A percentile compares a stretch with the other conserved stretches of the same genome.
phyloP scores from a whole-genome alignment of 768 basidiomycete species.

The Pisolithus marmoratus region DNA sequence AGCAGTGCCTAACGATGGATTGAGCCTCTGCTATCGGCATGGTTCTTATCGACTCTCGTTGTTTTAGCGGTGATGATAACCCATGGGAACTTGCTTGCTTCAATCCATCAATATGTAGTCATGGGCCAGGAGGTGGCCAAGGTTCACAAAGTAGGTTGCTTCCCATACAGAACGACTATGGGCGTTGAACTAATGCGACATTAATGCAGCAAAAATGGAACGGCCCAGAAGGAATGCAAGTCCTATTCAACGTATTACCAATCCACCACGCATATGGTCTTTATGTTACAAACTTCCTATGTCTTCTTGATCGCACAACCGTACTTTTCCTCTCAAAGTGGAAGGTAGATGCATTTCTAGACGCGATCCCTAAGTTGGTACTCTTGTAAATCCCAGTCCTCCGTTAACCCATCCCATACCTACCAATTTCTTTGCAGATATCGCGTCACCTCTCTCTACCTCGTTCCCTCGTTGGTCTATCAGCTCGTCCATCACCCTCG shows the following conservation, averaged over 20 bases:
- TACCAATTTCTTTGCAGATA: conserved; percentile 36
- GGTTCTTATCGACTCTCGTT: neutral
- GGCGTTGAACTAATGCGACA: neutral
- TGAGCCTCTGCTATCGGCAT: neutral
- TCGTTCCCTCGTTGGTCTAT: conserved; percentile 62
- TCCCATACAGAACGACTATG: neutral
- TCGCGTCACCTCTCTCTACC: conserved; percentile 39
- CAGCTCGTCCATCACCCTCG: conserved; percentile 55
- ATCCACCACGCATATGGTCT: conserved; percentile 65
- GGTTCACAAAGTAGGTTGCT: conserved; percentile 34
- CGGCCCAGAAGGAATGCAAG: conserved; percentile 41
- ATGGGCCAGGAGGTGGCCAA: conserved; percentile 25
- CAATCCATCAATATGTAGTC: conserved; percentile 35
- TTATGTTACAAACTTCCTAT: conserved; percentile 45
- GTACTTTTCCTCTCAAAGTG: conserved; percentile 55
- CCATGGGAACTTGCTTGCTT: conserved; percentile 54
- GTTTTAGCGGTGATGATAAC: conserved; percentile 64
- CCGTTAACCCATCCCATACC: neutral
- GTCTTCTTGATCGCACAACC: conserved; percentile 41
- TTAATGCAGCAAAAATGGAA: conserved; percentile 34
- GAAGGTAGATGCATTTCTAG: conserved; percentile 47
- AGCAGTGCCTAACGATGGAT: neutral
- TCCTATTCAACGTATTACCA: conserved; percentile 55
- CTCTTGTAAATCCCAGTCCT: neutral
- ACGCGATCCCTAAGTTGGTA: conserved; percentile 53